Evolutionary conservation across 495 filamentous ascomycete genomes (phyloP).

Genomic region (Podospora bellae-mahoneyi): DNA sequence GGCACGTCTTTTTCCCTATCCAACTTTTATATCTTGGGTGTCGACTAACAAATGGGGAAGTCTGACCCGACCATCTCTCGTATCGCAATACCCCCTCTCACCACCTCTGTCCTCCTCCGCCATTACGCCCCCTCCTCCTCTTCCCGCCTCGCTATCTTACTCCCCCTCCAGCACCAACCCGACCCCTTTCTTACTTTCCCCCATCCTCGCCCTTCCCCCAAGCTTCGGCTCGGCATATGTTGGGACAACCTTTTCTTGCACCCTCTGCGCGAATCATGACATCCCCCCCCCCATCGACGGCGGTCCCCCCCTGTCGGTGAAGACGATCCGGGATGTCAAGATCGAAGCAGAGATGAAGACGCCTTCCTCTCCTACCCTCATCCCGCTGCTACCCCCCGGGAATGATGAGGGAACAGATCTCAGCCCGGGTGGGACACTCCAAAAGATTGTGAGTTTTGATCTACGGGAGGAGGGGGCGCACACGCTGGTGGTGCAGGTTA

Average conservation of each 20-base stretch:
- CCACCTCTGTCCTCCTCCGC: slow-evolving; percentile 26
- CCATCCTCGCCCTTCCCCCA: slow-evolving; percentile 80
- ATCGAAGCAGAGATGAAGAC: slow-evolving; percentile 95
- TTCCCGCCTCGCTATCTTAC: slow-evolving; percentile 48
- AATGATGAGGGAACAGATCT: slow-evolving; percentile 47
- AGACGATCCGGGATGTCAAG: slow-evolving; percentile 66
- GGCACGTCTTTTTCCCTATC: slow-evolving; percentile 38
- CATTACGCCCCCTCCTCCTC: slow-evolving; percentile 23
- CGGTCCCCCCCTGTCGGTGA: slow-evolving; percentile 32
- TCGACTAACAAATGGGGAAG: slow-evolving; percentile 28
- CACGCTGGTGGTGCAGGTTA: slow-evolving; percentile 89
- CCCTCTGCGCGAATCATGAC: slow-evolving; percentile 92
- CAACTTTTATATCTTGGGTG: neutral
- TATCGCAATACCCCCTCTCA: slow-evolving; percentile 47
- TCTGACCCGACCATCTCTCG: slow-evolving; percentile 53
- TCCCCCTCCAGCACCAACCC: slow-evolving; percentile 33
- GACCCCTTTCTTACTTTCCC: slow-evolving; percentile 46
- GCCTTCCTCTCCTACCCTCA: slow-evolving; percentile 43
- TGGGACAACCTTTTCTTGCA: slow-evolving; percentile 91
- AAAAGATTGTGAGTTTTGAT: slow-evolving; percentile 80
- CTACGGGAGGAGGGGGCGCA: slow-evolving; percentile 93
- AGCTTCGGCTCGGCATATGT: slow-evolving; percentile 93
- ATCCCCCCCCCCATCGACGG: slow-evolving; percentile 35
- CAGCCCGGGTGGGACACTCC: slow-evolving; percentile 64
- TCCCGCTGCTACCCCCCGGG: neutral